Conservation (phyloP, 2,329 filamentous ascomycete genomes). For the Magnaporthiopsis rhizophila region DNA sequence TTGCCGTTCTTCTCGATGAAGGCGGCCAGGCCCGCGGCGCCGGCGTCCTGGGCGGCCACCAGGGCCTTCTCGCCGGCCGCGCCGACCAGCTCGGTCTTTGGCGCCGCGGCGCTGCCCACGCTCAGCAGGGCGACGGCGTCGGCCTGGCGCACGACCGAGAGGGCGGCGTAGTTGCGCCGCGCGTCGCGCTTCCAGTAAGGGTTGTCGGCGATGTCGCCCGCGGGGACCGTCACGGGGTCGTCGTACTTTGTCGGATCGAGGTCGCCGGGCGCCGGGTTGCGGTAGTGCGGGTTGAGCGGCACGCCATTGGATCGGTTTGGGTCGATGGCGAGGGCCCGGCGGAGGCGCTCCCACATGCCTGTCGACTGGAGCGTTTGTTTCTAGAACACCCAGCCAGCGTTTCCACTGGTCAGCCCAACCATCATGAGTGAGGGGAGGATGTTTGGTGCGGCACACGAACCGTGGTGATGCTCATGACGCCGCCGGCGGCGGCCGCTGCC, state of each 20-base stretch:
- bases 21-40: slow-evolving; percentile 61
- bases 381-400: slow-evolving; percentile 35
- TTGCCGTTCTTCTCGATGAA: slow-evolving; percentile 56
- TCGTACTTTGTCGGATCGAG: slow-evolving; percentile 65
- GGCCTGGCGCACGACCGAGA: slow-evolving; percentile 72
- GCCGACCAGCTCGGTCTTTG: slow-evolving; percentile 73
- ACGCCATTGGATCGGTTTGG: slow-evolving; percentile 84
- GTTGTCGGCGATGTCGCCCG: slow-evolving; percentile 82
- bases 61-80: slow-evolving; percentile 55
- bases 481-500: slow-evolving; percentile 45
- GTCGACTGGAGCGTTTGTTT: slow-evolving; percentile 93
- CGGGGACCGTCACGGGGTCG: slow-evolving; percentile 77
- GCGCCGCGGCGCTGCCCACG: slow-evolving; percentile 72
- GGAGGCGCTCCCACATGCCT: slow-evolving; percentile 81
- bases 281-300: slow-evolving; percentile 87
- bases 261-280: slow-evolving; percentile 72
- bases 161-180: slow-evolving; percentile 72
- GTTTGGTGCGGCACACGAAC: slow-evolving; percentile 29
- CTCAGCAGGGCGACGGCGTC: slow-evolving; percentile 79
- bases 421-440: too few species aligned
- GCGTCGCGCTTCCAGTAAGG: slow-evolving; percentile 93
- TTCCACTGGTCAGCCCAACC: not conserved
- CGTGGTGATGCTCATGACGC: slow-evolving; percentile 49
- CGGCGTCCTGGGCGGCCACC: slow-evolving; percentile 67
- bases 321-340: slow-evolving; percentile 71